A percentile compares a stretch with the other conserved stretches of the same genome.
Conservation (phyloP, 441 rosid genomes). For the Arabidopsis hybrid region DNA sequence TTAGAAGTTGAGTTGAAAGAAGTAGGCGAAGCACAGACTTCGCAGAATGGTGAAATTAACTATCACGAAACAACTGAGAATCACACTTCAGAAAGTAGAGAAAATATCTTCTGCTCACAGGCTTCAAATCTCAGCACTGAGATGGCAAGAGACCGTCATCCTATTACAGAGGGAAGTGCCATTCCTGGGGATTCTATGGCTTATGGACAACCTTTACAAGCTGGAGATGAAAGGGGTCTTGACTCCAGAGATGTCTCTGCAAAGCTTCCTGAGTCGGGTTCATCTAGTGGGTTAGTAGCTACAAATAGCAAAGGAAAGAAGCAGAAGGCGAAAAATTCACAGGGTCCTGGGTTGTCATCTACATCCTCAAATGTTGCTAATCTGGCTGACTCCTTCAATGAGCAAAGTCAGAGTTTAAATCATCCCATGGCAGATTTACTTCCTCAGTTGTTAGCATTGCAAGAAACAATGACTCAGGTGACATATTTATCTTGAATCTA, state of each 20-base stretch:
- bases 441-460: constrained; percentile 70
- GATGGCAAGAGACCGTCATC: constrained; percentile 63
- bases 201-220: constrained; percentile 47
- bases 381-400: constrained; percentile 64
- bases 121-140: constrained; percentile 72
- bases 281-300: constrained; percentile 47
- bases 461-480: constrained; percentile 85
- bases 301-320: constrained; percentile 64
- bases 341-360: constrained; percentile 57
- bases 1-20: constrained; percentile 69
- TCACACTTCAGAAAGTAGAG: constrained; percentile 55
- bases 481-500: constrained; percentile 32
- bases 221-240: constrained; percentile 51
- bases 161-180: constrained; percentile 52
- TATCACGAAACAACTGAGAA: constrained; percentile 50
- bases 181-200: constrained; percentile 49
- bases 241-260: constrained; percentile 53
- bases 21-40: constrained; percentile 58
- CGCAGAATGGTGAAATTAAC: constrained; percentile 55
- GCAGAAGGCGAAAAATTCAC: constrained; percentile 66
- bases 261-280: constrained; percentile 57
- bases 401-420: constrained; percentile 42
- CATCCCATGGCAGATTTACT: constrained; percentile 52
- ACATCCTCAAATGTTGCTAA: constrained; percentile 65
- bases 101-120: constrained; percentile 72